Evolutionary conservation across 257 asterid genomes (phyloP), one percentile per base, ranked within the genome.

Genomic region (Lantana camara): DNA sequence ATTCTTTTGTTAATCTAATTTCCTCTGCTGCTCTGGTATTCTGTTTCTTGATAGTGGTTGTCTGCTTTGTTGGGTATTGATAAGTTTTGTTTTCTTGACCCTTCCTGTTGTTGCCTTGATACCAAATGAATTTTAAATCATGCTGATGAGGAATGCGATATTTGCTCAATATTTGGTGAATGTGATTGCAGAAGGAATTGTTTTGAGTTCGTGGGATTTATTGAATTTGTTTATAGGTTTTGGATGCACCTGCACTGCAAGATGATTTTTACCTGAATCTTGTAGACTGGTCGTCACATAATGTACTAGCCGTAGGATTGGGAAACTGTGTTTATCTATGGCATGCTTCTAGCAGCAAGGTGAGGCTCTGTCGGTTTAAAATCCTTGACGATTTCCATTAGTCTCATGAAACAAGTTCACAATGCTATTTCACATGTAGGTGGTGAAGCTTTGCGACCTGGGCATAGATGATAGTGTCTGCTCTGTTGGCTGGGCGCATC

Each of bases 311-410:
- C 56, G 99, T 94, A 38, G 99, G 99, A 27, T 70, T 94, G 64
- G 95, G 95, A 13, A 88, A 83, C 77, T 88, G 95, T 70, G 99
- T 94, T 53, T 94, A 94, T 76, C 71, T 90, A 38, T 94, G 96
- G 96, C 89, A 94, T 71, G 97, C 97, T 48, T 82, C 95, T 32
- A 94, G 97, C 78, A 86, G 96, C 85, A 90, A 84, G 97, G 99
- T 87, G 61, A 80, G 71, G 19, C 11, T 56, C 50, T 32, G 9
- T 64, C 45, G 16, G 62, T 57, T 32, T 34, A 20, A n/a, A n/a
- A 34, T 64, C 16, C 19, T 17, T 55, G 42, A 55, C 30, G 7
- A 13, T 57, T 27, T 2, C 37, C 46, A 20, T 62, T 60, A n/a
- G 22, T 49, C 49, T 56, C 62, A 20, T 17, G 51, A 20, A 11